Base-by-base conservation (phyloP, 2,329 filamentous ascomycete genomes). In the Phialemonium atrogriseum region DNA sequence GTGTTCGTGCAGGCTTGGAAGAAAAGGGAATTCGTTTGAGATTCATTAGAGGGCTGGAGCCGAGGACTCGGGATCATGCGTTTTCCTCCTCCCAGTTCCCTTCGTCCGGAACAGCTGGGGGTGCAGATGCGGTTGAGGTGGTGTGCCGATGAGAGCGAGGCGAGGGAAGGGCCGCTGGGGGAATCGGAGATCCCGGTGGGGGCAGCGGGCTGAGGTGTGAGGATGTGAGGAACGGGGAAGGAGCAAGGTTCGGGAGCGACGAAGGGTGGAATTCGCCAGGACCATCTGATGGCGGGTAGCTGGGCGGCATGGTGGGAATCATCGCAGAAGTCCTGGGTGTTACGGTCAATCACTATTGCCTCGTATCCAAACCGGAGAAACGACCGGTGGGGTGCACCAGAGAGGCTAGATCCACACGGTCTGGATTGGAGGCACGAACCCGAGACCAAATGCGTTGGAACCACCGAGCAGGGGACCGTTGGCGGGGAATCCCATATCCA, bases 401-500 rank as follows among this genome's bases (percentile, higher is more conserved):
- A 50, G 54, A 56, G 48, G 54, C 60, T 70, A 75, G 59, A 68
- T 73, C 70, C 70, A 75, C 62, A 74, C 62, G 56, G 70, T 60
- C 61, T 73, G 69, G 59, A 69, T 63, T 66, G 70, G 70, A 72
- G 68, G 64, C 60, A 76, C 71, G 66, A 75, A 76, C 71, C 71
- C 71, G 61, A 64, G 55, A 55, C 63, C 62, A 60, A 59, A 65
- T 52, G 63, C 59, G 56, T 42, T 58, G 51, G 54, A 47, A 50
- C 53, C 66, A 56, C 56, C 63, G 51, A 65, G 54, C 49, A 60
- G 57, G 43, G 63, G 58, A 38, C 63, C 60, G 51, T 62, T 61
- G 41, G 60, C 56, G 44, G 60, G 46, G 47, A 56, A 65, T 44
- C 52, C 53, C 51, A 68, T 51, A 44, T 72, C 68, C 50, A 61